Evolutionary conservation across 441 rosid genomes (phyloP).

Genomic region (Erodium texanum): DNA sequence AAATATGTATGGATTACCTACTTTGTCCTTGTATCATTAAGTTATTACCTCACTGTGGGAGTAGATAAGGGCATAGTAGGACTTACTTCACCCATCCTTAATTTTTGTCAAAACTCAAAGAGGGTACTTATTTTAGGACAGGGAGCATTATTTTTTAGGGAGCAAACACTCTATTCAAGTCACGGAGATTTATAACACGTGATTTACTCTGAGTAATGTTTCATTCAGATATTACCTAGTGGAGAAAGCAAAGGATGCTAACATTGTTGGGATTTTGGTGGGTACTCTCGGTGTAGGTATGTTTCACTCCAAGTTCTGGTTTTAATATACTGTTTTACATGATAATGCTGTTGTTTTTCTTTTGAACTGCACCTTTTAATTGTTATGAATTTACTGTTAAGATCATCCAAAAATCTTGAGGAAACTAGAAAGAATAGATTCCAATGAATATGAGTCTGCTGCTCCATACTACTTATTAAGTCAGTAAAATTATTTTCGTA

Average conservation of each 20-base stretch:
- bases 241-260: conserved; percentile 96
- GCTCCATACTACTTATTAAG: neutral
- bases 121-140: too few relatives aligned
- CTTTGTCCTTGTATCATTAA: too few relatives aligned
- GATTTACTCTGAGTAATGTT: conserved; percentile 3
- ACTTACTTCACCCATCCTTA: too few relatives aligned
- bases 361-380: neutral
- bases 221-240: conserved; percentile 72
- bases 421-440: neutral
- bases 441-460: neutral
- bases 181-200: neutral
- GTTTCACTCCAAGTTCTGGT: conserved; percentile 10
- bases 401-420: neutral
- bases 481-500: neutral
- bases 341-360: conserved; percentile 1
- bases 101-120: too few relatives aligned
- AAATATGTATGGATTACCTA: too few relatives aligned
- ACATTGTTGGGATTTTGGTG: conserved; percentile 75
- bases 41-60: too few relatives aligned
- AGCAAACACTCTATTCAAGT: neutral
- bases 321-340: neutral
- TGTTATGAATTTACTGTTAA: neutral
- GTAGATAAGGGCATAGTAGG: too few relatives aligned
- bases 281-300: conserved; percentile 94
- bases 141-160: neutral